Base-by-base conservation (phyloP, 768 basidiomycete genomes). In the Imleria badia region DNA sequence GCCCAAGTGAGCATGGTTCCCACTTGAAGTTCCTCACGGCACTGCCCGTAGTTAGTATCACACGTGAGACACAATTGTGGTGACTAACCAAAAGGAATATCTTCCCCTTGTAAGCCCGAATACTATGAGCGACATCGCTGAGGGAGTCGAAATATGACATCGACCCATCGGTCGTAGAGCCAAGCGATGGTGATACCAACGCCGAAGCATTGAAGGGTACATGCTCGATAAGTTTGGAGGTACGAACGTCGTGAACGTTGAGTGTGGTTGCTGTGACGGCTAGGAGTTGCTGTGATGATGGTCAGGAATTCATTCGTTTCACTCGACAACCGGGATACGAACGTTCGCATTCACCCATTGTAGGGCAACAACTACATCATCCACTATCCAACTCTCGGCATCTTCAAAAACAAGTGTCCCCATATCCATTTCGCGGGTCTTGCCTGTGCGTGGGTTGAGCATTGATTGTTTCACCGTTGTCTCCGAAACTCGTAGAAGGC, bases 1-100 rank as follows among this genome's bases (percentile, higher is more conserved):
- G 96, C 93, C 97, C 97, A 99, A 1, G 93, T 92, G 30, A 94
- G 75, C 20, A 98, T 76, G 3, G 89, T 91, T 26, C 94, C 97
- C 3, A 89, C 93, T 66, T 81, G 79, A 1, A 98, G 58, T 45
- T 82, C 81, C 52, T 85, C 76, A 48, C 78, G 78, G 44, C 82
- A 81, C 92, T 90, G 60, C 30, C n/a, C 48, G 20, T 51, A 26
- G 41, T 66, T 12, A 61, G 42, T 43, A 50, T 42, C 22, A 41
- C 13, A 13, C 49, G 20, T 33, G 1, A 51, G 38, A 56, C 31
- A 36, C 29, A 30, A 22, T 8, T 22, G 12, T 1, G 10, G 17
- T 40, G 31, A 62, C 89, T 73, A 69, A 96, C 96, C 66, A 99
- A 75, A 29, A 94, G 62, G 66, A 98, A 98, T 17, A 98, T 78